These are phyloP conservation scores for Symmetrospora coprosmae DNA, from an alignment of 768 basidiomycete species.

Conservation along the genomic window DNA sequence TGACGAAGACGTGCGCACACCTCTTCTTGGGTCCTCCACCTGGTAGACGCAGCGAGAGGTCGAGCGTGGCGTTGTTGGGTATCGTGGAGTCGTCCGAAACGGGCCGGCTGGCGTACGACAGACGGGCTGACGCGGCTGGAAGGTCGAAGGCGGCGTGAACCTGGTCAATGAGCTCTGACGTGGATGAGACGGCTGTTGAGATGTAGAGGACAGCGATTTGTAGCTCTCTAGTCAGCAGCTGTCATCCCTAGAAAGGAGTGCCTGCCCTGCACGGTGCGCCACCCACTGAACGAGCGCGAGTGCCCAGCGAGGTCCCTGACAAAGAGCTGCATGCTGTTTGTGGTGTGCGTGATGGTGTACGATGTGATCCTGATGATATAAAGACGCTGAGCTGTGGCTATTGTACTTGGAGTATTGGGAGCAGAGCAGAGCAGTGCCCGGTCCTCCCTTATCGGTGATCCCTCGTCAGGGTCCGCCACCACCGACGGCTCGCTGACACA, in stretches of 20 bases:
- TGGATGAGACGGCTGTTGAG: slow-evolving; percentile 6
- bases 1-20: slow-evolving; percentile 18
- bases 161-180: slow-evolving; percentile 1
- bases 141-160: neutral
- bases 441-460: too few relatives aligned
- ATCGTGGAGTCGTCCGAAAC: neutral
- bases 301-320: slow-evolving; percentile 5
- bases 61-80: slow-evolving; percentile 5
- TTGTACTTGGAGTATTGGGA: too few relatives aligned
- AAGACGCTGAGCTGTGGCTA: too few relatives aligned
- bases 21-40: slow-evolving; percentile 21
- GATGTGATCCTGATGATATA: too few relatives aligned
- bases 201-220: neutral
- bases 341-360: too few relatives aligned
- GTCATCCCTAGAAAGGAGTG: too few relatives aligned
- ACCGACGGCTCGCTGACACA: too few relatives aligned
- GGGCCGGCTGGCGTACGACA: neutral
- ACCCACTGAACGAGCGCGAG: slow-evolving; percentile 3
- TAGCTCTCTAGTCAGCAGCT: too few relatives aligned
- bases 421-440: too few relatives aligned
- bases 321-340: slow-evolving; percentile 22
- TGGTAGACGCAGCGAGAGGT: slow-evolving; percentile 9
- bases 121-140: neutral
- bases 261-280: too few relatives aligned
- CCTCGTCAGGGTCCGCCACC: too few relatives aligned